Conservation (phyloP, 2,329 filamentous ascomycete genomes). For the Verticillium nonalfalfae region DNA sequence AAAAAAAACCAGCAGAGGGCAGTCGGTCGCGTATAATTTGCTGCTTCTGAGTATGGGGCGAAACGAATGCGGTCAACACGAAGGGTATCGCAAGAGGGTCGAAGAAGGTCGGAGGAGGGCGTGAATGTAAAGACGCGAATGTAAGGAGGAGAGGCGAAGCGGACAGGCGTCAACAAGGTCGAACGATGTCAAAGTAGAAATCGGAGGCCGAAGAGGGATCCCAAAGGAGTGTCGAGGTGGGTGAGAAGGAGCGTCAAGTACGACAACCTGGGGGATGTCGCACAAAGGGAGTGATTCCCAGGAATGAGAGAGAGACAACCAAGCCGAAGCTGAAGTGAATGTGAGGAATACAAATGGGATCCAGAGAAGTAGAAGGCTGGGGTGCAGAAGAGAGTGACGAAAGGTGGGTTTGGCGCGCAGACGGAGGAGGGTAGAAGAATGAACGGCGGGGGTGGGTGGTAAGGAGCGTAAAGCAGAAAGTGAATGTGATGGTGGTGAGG, state of each 20-base stretch:
- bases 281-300: background rate
- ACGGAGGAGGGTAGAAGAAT: background rate
- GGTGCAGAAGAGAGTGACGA: background rate
- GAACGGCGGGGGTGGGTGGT: background rate
- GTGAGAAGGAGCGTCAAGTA: constrained; percentile 3
- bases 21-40: background rate
- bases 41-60: constrained; percentile 3
- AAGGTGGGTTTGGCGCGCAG: background rate
- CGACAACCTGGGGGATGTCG: background rate
- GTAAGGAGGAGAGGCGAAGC: constrained; percentile 1
- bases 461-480: background rate
- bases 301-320: constrained; percentile 3
- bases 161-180: background rate
- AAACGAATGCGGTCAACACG: constrained; percentile 14
- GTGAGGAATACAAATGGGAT: constrained; percentile 2
- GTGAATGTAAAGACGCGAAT: constrained; percentile 3
- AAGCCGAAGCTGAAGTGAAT: constrained; percentile 7
- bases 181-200: background rate
- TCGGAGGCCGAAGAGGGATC: constrained; percentile 3
- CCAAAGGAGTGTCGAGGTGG: constrained; percentile 16
- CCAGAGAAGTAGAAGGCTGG: background rate
- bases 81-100: constrained; percentile 4
- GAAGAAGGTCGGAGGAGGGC: constrained; percentile 5
- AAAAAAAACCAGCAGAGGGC: constrained; percentile 2
- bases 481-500: background rate